Evolutionary conservation across 768 basidiomycete species (phyloP).

Genomic region (Agrocybe pediades): DNA sequence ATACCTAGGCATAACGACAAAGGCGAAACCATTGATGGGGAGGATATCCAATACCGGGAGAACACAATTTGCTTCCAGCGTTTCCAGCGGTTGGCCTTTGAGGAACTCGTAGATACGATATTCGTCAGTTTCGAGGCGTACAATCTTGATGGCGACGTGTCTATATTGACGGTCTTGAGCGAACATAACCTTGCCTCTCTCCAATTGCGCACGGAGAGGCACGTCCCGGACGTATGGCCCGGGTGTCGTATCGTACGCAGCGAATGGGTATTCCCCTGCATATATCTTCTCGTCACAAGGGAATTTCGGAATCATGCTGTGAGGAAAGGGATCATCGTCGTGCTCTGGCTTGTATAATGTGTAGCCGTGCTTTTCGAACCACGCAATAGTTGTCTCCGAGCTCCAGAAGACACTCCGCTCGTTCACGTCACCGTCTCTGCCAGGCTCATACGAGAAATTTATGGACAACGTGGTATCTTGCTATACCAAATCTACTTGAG

Average conservation of each 20-base stretch:
- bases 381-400: neutral
- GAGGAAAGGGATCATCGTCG: no score
- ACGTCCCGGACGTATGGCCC: conserved; percentile 2
- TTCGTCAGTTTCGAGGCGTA: conserved; percentile 23
- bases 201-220: neutral
- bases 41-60: conserved; percentile 30
- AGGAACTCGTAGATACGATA: conserved; percentile 21
- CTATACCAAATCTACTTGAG: no score
- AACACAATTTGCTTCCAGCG: conserved; percentile 11
- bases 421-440: neutral
- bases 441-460: neutral
- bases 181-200: conserved; percentile 10
- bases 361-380: conserved; percentile 9
- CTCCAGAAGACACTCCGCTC: neutral
- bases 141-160: conserved; percentile 28
- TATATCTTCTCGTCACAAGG: neutral
- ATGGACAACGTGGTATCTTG: no score
- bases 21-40: conserved; percentile 18
- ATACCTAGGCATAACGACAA: conserved; percentile 31
- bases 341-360: conserved; percentile 7
- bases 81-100: conserved; percentile 8
- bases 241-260: conserved; percentile 3
- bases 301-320: neutral
- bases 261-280: conserved; percentile 9
- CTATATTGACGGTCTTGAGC: conserved; percentile 18